These are phyloP conservation scores for Meripilus lineatus DNA, from an alignment of 1,284 basidiomycete species.

Conservation along the genomic window DNA sequence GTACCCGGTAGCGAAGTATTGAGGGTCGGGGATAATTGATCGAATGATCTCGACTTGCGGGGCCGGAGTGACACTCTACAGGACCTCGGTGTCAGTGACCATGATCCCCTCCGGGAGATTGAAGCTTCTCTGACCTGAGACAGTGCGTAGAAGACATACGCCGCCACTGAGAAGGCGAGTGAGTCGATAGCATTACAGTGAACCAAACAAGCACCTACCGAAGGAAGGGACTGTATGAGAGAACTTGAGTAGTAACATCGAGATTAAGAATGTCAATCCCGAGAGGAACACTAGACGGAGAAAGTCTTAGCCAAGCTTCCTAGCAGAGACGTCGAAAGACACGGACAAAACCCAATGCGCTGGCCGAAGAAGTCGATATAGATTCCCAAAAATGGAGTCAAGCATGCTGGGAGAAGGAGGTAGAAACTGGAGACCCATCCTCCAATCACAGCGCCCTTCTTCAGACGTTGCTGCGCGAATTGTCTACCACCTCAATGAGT, in stretches of 20 bases:
- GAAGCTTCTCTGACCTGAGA: conserved; percentile 28
- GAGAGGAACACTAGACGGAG: conserved; percentile 34
- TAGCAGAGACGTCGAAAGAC: neutral
- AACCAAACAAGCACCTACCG: conserved; percentile 20
- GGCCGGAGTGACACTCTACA: conserved; percentile 35
- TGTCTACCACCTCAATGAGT: too few relatives aligned
- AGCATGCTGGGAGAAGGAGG: conserved; percentile 36
- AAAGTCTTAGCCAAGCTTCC: neutral
- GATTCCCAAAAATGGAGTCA: conserved; percentile 40
- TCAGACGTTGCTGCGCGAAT: conserved; percentile 40
- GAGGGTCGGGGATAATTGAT: conserved; percentile 35
- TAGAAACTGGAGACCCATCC: conserved; percentile 47
- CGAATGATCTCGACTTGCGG: conserved; percentile 43
- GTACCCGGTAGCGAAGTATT: conserved; percentile 39
- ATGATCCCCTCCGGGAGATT: neutral
- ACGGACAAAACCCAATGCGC: conserved; percentile 37
- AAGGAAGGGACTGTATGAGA: conserved; percentile 36
- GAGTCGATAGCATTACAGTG: neutral
- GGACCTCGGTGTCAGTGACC: conserved; percentile 2
- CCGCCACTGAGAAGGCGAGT: conserved; percentile 27
- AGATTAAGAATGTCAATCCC: conserved; percentile 36
- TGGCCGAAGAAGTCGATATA: conserved; percentile 40
- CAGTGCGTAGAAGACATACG: conserved; percentile 41
- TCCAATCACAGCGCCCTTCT: conserved; percentile 42
- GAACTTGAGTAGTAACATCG: conserved; percentile 39